phyloP scores from a whole-genome alignment of 345 rosid species.

The Syzygium aromaticum region DNA sequence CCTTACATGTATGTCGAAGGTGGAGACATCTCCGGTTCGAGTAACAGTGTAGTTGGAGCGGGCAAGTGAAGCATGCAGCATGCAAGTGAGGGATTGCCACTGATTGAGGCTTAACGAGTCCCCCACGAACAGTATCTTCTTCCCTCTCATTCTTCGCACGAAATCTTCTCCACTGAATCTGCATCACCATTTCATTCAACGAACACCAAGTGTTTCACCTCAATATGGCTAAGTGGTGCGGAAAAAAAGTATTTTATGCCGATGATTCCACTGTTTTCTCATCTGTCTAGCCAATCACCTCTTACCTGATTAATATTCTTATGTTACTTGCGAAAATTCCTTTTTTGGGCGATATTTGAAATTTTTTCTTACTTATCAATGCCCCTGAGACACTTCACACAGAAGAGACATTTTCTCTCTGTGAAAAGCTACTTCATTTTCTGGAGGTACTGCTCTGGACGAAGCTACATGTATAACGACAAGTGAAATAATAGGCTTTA shows the following conservation, averaged over 20 bases:
- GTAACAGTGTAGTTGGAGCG: slow-evolving; percentile 18
- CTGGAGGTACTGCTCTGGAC: not conserved
- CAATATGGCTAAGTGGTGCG: not conserved
- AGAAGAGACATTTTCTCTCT: not conserved
- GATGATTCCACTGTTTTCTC: not conserved
- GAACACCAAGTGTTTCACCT: not conserved
- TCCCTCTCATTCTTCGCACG: slow-evolving; percentile 41
- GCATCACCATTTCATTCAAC: not conserved
- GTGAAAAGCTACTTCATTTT: not conserved
- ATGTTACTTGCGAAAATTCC: not conserved
- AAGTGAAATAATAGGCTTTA: not conserved
- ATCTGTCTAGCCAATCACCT: not conserved
- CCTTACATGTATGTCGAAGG: slow-evolving; percentile 26
- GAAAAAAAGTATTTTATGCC: not conserved
- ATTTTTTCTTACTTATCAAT: not conserved
- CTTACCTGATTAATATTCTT: not conserved
- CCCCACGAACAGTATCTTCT: slow-evolving; percentile 66
- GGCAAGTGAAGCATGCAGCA: slow-evolving; percentile 54
- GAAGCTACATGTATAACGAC: no score
- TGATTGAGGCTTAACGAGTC: slow-evolving; percentile 80
- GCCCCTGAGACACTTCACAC: not conserved
- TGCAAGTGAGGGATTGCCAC: slow-evolving; percentile 72
- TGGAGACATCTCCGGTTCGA: slow-evolving; percentile 21
- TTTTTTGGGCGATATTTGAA: not conserved
- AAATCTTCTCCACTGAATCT: slow-evolving; percentile 51